Conservation (phyloP, 495 filamentous ascomycete genomes). For the Penicillium cosmopolitanum region DNA sequence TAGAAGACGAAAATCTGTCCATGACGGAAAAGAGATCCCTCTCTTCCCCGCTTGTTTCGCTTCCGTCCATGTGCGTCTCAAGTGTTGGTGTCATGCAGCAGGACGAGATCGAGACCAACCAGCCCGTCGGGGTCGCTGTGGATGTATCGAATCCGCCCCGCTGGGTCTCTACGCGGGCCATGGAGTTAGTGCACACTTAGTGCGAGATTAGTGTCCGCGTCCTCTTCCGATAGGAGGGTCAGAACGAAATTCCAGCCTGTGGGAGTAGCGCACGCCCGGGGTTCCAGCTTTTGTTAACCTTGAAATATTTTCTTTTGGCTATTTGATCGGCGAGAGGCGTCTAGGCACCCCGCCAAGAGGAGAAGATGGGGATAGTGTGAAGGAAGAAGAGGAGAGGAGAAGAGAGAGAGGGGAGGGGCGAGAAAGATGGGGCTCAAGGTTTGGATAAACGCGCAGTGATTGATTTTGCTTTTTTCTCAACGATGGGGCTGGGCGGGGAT, state of each 20-base stretch:
- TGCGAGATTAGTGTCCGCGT: neutral
- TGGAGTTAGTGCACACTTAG: neutral
- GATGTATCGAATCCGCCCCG: conserved; percentile 21
- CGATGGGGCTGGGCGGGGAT: conserved; percentile 1
- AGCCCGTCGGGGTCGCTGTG: conserved; percentile 7
- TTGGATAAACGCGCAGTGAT: conserved; percentile 14
- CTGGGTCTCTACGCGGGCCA: conserved; percentile 2
- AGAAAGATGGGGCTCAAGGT: conserved; percentile 1
- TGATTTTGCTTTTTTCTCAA: neutral
- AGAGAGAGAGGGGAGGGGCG: neutral
- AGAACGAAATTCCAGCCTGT: conserved; percentile 10
- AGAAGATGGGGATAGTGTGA: neutral
- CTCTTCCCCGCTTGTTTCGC: conserved; percentile 10
- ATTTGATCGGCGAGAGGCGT: too few species aligned
- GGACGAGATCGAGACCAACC: conserved; percentile 8
- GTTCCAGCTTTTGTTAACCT: neutral
- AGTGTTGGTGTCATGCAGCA: conserved; percentile 13
- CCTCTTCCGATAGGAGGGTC: conserved; percentile 26
- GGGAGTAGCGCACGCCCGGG: neutral
- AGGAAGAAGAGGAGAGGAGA: neutral
- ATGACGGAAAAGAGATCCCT: neutral
- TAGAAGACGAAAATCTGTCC: too few species aligned
- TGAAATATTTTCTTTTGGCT: too few species aligned
- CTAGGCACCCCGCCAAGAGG: too few species aligned
- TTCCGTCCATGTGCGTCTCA: conserved; percentile 30